phyloP scores from a whole-genome alignment of 768 basidiomycete genomes.

The Chalciporus chontae region DNA sequence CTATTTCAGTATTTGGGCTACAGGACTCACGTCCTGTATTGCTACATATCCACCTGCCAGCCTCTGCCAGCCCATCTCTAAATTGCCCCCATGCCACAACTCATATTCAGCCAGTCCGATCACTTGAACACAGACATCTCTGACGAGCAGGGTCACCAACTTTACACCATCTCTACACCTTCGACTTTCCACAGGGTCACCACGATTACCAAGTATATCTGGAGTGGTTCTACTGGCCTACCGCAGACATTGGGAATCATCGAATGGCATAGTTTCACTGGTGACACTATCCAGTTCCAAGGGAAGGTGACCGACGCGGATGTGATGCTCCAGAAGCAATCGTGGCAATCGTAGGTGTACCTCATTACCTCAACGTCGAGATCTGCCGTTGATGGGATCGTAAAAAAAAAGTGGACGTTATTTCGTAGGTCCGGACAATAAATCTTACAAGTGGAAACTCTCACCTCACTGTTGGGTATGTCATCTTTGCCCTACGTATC shows the following conservation, averaged over 20 bases:
- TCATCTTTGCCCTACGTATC: neutral
- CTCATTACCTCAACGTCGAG: neutral
- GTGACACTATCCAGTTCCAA: neutral
- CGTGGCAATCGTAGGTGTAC: neutral
- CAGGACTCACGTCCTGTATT: neutral
- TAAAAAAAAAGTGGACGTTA: conserved; percentile 16
- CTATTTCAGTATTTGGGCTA: too few species aligned
- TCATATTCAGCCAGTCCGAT: neutral
- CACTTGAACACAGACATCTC: neutral
- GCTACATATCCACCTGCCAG: neutral
- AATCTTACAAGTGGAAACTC: conserved; percentile 26
- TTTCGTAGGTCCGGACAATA: conserved; percentile 25
- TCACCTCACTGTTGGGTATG: neutral
- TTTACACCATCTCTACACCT: conserved; percentile 11
- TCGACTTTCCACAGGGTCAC: neutral
- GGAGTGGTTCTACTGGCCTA: neutral
- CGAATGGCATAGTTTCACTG: conserved; percentile 2
- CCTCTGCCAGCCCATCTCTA: too few species aligned
- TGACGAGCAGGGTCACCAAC: conserved; percentile 1
- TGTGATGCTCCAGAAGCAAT: neutral
- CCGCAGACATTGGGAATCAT: conserved; percentile 4
- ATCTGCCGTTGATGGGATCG: neutral
- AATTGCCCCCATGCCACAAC: neutral
- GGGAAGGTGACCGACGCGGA: neutral
- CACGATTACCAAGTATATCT: conserved; percentile 4